Percentiles rank a stretch among this genome's conserved stretches.
These are phyloP conservation scores for Gossypium turneri DNA, from an alignment of 345 rosid genomes.

Conservation along the genomic window DNA sequence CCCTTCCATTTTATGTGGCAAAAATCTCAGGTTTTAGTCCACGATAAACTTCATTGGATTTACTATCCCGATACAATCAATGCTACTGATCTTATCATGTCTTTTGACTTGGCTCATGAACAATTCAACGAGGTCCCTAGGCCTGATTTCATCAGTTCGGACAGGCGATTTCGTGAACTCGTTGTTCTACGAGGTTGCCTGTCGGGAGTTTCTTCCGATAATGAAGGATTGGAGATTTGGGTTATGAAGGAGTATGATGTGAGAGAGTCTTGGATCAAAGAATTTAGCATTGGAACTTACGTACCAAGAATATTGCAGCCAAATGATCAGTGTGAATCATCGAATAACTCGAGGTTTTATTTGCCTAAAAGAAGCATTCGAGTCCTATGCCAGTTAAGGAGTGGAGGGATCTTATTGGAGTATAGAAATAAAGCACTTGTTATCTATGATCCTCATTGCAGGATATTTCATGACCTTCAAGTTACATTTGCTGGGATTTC, in stretches of 20 bases:
- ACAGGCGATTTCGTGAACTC: conserved; percentile 51
- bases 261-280: conserved; percentile 66
- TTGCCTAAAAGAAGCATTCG: conserved; percentile 36
- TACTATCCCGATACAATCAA: no score
- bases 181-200: conserved; percentile 53
- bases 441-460: conserved; percentile 51
- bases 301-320: conserved; percentile 61
- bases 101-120: conserved; percentile 70
- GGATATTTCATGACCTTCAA: conserved; percentile 48
- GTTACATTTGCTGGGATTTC: conserved; percentile 48
- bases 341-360: neutral
- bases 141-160: conserved; percentile 58
- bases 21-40: conserved; percentile 57
- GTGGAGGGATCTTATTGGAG: conserved; percentile 73
- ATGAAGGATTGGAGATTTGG: conserved; percentile 76
- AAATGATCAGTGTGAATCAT: conserved; percentile 2
- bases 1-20: conserved; percentile 47
- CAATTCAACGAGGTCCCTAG: conserved; percentile 64
- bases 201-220: conserved; percentile 46
- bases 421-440: conserved; percentile 59
- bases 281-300: conserved; percentile 54
- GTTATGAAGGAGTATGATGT: conserved; percentile 62
- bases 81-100: conserved; percentile 45
- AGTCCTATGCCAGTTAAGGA: conserved; percentile 51
- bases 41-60: conserved; percentile 71